Conservation (phyloP, 2,329 filamentous ascomycete genomes). For the Colletotrichum cereale region DNA sequence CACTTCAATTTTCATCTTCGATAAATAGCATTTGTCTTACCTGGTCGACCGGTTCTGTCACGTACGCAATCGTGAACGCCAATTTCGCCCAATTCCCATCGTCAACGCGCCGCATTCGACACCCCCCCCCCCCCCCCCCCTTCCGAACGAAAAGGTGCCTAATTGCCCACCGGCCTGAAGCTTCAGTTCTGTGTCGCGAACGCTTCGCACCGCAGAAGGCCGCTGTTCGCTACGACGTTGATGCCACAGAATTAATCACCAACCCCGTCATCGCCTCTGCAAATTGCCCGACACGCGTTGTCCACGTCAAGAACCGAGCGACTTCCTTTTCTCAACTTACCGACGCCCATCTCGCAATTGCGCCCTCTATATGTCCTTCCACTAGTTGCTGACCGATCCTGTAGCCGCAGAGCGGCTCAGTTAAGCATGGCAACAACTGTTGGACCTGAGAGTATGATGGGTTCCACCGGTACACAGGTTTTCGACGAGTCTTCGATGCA, state of each 20-base stretch:
- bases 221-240: slow-evolving; percentile 20
- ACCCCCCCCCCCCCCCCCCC: slow-evolving; percentile 6
- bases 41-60: slow-evolving; percentile 38
- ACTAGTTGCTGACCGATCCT: slow-evolving; percentile 57
- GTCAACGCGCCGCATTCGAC: slow-evolving; percentile 34
- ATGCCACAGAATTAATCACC: slow-evolving; percentile 33
- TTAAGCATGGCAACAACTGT: slow-evolving; percentile 57
- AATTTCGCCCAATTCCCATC: slow-evolving; percentile 39
- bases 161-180: not conserved
- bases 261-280: slow-evolving; percentile 19
- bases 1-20: slow-evolving; percentile 40
- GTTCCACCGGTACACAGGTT: slow-evolving; percentile 40
- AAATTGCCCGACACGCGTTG: slow-evolving; percentile 19
- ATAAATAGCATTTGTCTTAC: slow-evolving; percentile 44
- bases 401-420: slow-evolving; percentile 63
- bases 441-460: slow-evolving; percentile 52
- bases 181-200: not conserved
- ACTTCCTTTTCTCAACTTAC: slow-evolving; percentile 15
- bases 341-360: slow-evolving; percentile 41
- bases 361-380: slow-evolving; percentile 54
- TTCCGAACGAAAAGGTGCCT: slow-evolving; percentile 14
- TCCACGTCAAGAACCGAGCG: slow-evolving; percentile 32
- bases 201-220: not conserved
- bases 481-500: slow-evolving; percentile 42
- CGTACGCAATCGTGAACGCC: slow-evolving; percentile 37